Percentiles rank a stretch among this genome's conserved stretches.
Evolutionary conservation across 139 green algal genomes (phyloP).

Genomic region (Coelastrella sp.): DNA sequence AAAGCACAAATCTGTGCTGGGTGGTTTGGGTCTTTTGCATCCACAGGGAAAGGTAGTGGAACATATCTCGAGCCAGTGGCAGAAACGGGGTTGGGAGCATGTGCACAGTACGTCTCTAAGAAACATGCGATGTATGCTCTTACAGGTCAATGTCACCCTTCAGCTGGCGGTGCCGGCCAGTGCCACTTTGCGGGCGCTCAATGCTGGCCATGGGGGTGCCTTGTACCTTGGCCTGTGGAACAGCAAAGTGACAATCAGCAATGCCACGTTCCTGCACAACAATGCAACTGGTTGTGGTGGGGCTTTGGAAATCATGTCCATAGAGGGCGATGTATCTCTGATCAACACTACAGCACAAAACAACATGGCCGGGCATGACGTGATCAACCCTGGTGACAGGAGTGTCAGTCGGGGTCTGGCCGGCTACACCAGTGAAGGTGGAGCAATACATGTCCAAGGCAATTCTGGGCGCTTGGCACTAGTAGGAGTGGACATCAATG

Average conservation of each 20-base stretch:
- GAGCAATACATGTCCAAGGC: slow-evolving; percentile 16
- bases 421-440: slow-evolving; percentile 9
- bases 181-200: too few relatives aligned
- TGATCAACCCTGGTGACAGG: background rate
- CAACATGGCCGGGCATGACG: background rate
- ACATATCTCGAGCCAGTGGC: too few relatives aligned
- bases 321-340: background rate
- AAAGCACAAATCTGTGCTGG: too few relatives aligned
- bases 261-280: slow-evolving; percentile 11
- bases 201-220: background rate
- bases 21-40: too few relatives aligned
- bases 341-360: background rate
- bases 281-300: slow-evolving; percentile 4
- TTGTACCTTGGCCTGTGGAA: slow-evolving; percentile 43
- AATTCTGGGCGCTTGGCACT: background rate
- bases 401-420: too few relatives aligned
- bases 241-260: background rate
- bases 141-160: background rate
- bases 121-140: background rate
- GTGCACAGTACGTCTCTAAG: too few relatives aligned
- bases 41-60: too few relatives aligned
- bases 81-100: too few relatives aligned
- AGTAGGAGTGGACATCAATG: background rate
- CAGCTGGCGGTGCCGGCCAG: too few relatives aligned
- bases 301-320: background rate